Base-by-base conservation (phyloP, 1,284 basidiomycete species). In the Peniophora sp. region DNA sequence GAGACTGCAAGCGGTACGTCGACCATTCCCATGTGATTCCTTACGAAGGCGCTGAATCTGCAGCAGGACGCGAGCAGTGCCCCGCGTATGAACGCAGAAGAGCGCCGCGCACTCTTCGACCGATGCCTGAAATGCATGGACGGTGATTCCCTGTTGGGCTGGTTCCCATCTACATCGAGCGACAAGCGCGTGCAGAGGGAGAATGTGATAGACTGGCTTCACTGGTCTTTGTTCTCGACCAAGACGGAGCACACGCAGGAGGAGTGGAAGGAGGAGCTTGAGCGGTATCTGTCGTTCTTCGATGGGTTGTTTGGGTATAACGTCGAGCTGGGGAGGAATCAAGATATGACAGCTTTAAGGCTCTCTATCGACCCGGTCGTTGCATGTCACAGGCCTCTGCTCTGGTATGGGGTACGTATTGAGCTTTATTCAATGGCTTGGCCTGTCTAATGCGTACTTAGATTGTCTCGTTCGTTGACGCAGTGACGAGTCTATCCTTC, bases 191-290 rank as follows among this genome's bases (percentile, higher is more conserved):
- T 79, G 51, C 67, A 66, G 47, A 71, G 69, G 23, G 68, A 77
- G 14, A 81, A 85, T 54, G 63, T 78, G 46, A 53, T 70, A 3
- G 78, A 84, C 48, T 85, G 83, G 82, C 60, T 84, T n/a, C 64
- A 80, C 5, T 85, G 82, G 81, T 78, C 79, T 0, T 56, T 85
- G 17, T 85, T 83, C 23, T 67, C 66, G 38, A 64, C 61, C 9
- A 61, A 63, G 24, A 61, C 62, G 27, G 57, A 65, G 1, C 61
- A 61, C 2, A 24, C 53, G 1, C 55, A 58, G 11, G 63, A 72
- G 38, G 70, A 68, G 32, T 81, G 74, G 75, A 59, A 67, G 23
- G 74, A 74, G 14, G 77, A 79, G 55, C 58, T 81, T 0, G 65
- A 70, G 5, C 68, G 64, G 17, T 81, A 81, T 56, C 46, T 77